phyloP scores from a whole-genome alignment of 768 basidiomycete species.

The Brasilioporus rufonigricans region DNA sequence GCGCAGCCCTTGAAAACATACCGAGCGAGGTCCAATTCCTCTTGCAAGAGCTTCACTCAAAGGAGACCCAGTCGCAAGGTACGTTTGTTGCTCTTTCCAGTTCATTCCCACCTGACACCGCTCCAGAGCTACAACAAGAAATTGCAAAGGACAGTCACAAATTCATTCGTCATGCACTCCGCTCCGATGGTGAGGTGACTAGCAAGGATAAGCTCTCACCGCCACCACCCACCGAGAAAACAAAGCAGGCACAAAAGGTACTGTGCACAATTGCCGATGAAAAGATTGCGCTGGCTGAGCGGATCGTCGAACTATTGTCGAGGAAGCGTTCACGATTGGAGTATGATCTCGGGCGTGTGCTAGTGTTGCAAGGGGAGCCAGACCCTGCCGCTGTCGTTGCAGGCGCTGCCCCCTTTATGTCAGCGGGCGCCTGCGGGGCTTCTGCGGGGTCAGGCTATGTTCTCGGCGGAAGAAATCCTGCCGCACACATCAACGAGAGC shows the following conservation, averaged over 20 bases:
- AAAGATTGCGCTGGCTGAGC: slow-evolving; percentile 43
- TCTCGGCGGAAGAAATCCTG: slow-evolving; percentile 37
- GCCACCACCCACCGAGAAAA: slow-evolving; percentile 28
- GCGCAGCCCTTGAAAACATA: slow-evolving; percentile 47
- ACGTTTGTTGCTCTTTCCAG: neutral
- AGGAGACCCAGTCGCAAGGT: slow-evolving; percentile 44
- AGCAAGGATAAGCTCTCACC: slow-evolving; percentile 35
- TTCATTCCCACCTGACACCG: neutral
- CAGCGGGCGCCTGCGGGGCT: slow-evolving; percentile 9
- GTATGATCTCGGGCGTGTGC: slow-evolving; percentile 42
- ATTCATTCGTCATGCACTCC: slow-evolving; percentile 43
- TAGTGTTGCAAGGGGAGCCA: slow-evolving; percentile 43
- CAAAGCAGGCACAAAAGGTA: slow-evolving; percentile 29
- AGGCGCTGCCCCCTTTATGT: slow-evolving; percentile 26
- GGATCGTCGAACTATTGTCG: slow-evolving; percentile 43
- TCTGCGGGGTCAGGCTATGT: slow-evolving; percentile 27
- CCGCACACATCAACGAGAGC: slow-evolving; percentile 40
- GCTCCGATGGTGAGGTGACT: slow-evolving; percentile 24
- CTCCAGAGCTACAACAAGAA: slow-evolving; percentile 42
- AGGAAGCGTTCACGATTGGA: slow-evolving; percentile 48
- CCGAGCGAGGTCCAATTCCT: slow-evolving; percentile 48
- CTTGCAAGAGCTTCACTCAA: slow-evolving; percentile 46
- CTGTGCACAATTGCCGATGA: slow-evolving; percentile 37
- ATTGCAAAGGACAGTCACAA: slow-evolving; percentile 43
- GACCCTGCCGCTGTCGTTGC: slow-evolving; percentile 35